Conservation (phyloP, 2,329 filamentous ascomycete species). For the Diaporthe sp. region DNA sequence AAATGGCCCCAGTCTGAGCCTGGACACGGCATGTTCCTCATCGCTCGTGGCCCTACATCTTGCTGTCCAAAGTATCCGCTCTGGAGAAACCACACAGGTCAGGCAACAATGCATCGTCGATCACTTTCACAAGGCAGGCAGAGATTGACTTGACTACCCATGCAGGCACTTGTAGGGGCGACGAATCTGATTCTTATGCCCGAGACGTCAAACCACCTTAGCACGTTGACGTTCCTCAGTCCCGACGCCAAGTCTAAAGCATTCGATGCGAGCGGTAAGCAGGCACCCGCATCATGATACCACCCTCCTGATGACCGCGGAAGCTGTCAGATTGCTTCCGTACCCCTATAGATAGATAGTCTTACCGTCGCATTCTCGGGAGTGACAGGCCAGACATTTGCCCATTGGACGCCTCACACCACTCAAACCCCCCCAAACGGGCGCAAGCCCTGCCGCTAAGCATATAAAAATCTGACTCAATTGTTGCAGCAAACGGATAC, state of each 20-base stretch:
- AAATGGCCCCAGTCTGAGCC: slow-evolving; percentile 56
- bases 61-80: slow-evolving; percentile 53
- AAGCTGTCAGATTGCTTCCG: background rate
- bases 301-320: background rate
- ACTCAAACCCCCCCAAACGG: background rate
- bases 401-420: background rate
- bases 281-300: background rate
- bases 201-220: slow-evolving; percentile 50
- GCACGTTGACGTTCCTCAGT: slow-evolving; percentile 54
- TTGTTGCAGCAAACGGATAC: slow-evolving; percentile 59
- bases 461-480: background rate
- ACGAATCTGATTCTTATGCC: slow-evolving; percentile 52
- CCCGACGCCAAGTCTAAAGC: slow-evolving; percentile 53
- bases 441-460: background rate
- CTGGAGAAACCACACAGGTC: slow-evolving; percentile 53
- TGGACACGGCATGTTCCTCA: slow-evolving; percentile 62
- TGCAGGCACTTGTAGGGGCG: slow-evolving; percentile 48
- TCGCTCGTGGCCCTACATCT: slow-evolving; percentile 57
- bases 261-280: slow-evolving; percentile 56
- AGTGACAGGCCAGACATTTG: background rate
- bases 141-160: slow-evolving; percentile 46
- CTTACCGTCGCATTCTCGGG: background rate
- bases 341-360: background rate
- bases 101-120: background rate
- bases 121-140: slow-evolving; percentile 37